Evolutionary conservation across 164 flowering plant genomes (phyloP).

Genomic region (Saururus chinensis): DNA sequence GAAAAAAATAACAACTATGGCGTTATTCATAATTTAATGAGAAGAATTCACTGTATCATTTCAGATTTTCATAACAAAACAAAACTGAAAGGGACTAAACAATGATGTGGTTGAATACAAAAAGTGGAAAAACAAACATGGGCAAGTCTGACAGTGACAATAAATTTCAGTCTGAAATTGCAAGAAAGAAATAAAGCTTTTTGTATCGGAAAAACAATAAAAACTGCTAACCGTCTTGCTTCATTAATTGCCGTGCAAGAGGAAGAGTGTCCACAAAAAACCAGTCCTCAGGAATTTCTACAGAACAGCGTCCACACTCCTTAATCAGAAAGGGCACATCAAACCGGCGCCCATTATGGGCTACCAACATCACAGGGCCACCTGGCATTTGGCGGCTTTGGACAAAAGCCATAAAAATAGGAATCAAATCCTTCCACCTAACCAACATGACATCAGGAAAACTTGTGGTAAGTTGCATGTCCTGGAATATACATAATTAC

Average conservation of each 20-base stretch:
- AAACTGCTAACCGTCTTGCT: constrained; percentile 38
- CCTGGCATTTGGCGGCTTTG: constrained; percentile 68
- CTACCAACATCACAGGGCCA: constrained; percentile 47
- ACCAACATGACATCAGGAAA: constrained; percentile 3
- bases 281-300: constrained; percentile 71
- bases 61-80: background rate
- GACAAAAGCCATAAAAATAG: constrained; percentile 51
- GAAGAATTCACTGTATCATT: too few relatives aligned
- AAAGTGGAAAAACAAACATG: background rate
- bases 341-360: constrained; percentile 73
- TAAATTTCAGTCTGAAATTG: background rate
- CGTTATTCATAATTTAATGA: background rate
- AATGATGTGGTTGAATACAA: background rate
- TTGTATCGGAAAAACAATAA: background rate
- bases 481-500: background rate
- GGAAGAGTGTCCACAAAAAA: constrained; percentile 60
- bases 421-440: constrained; percentile 82
- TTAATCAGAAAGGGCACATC: constrained; percentile 71
- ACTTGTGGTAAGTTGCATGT: background rate
- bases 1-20: background rate
- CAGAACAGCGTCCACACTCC: constrained; percentile 60
- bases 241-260: constrained; percentile 52
- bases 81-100: background rate
- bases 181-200: background rate
- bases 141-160: too few relatives aligned